phyloP scores from a whole-genome alignment of 1,284 basidiomycete genomes.

The Fomitopsis pinicola region DNA sequence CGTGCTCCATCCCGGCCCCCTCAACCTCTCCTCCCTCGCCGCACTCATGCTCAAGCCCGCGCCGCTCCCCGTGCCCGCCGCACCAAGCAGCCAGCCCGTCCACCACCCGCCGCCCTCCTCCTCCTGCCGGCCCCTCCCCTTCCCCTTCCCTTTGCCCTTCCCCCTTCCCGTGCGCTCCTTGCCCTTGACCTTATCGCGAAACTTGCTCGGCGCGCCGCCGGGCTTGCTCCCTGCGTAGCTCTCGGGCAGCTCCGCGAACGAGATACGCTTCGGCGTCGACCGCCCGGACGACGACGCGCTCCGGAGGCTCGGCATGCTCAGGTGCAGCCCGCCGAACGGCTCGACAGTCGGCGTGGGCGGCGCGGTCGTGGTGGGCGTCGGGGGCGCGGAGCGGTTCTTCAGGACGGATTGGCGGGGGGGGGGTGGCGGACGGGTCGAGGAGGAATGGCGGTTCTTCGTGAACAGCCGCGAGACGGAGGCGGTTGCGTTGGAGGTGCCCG shows the following conservation, averaged over 20 bases:
- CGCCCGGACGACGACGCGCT: constrained; percentile 28
- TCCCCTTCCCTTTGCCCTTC: constrained; percentile 23
- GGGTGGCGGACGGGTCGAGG: constrained; percentile 28
- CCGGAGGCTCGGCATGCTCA: neutral
- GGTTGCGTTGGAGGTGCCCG: constrained; percentile 64
- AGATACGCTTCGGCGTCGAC: constrained; percentile 73
- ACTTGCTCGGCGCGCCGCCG: constrained; percentile 23
- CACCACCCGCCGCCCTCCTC: constrained; percentile 40
- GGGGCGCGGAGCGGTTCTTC: constrained; percentile 47
- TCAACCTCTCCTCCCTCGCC: constrained; percentile 20
- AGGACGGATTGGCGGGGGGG: constrained; percentile 31
- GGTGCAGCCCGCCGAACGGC: constrained; percentile 22
- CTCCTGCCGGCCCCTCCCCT: constrained; percentile 18
- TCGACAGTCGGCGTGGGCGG: constrained; percentile 29
- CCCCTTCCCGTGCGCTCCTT: constrained; percentile 20
- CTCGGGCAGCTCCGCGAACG: constrained; percentile 70
- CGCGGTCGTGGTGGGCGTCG: constrained; percentile 22
- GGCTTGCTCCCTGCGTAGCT: constrained; percentile 38
- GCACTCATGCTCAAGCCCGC: constrained; percentile 11
- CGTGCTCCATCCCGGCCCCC: constrained; percentile 16
- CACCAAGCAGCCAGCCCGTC: constrained; percentile 40
- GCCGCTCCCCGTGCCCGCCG: constrained; percentile 15
- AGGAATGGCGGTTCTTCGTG: constrained; percentile 37
- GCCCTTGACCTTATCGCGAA: constrained; percentile 15
- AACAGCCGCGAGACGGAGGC: constrained; percentile 72